Conservation (phyloP, 257 asterid genomes). For the Anisodus tanguticus region DNA sequence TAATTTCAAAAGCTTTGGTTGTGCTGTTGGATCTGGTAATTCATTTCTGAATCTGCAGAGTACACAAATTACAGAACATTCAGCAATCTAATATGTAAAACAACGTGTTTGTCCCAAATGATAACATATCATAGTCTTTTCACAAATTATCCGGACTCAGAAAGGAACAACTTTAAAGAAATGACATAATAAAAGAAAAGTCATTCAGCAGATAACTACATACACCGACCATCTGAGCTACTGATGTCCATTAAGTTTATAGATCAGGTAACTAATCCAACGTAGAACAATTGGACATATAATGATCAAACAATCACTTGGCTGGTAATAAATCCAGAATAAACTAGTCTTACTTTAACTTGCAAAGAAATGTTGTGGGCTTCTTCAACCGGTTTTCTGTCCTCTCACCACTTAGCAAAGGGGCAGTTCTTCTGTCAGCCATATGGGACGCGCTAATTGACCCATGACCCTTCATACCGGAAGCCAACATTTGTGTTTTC, state of each 20-base stretch:
- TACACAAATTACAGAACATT: background rate
- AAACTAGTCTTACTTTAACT: constrained; percentile 76
- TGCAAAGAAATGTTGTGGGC: constrained; percentile 97
- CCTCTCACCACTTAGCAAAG: constrained; percentile 72
- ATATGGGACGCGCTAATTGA: constrained; percentile 80
- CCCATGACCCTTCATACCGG: constrained; percentile 80
- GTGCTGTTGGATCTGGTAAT: constrained; percentile 97
- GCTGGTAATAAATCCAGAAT: constrained; percentile 18
- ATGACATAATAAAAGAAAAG: background rate
- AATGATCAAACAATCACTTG: constrained; percentile 17
- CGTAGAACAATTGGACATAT: background rate
- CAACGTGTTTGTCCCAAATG: background rate
- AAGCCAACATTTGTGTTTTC: constrained; percentile 77
- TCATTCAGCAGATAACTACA: background rate
- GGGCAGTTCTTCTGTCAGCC: constrained; percentile 79
- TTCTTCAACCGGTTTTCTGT: constrained; percentile 90
- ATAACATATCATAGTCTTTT: constrained; percentile 11
- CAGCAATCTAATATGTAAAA: background rate
- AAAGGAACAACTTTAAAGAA: constrained; percentile 7
- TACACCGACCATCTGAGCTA: background rate
- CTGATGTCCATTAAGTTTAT: background rate
- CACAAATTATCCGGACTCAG: background rate
- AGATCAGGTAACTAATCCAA: background rate
- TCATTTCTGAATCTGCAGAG: constrained; percentile 90
- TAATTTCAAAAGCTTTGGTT: constrained; percentile 79